Percentiles rank a stretch among this genome's conserved stretches.
These are phyloP conservation scores for Diospyros lotus DNA, from an alignment of 148 eudicot species.

Conservation along the genomic window DNA sequence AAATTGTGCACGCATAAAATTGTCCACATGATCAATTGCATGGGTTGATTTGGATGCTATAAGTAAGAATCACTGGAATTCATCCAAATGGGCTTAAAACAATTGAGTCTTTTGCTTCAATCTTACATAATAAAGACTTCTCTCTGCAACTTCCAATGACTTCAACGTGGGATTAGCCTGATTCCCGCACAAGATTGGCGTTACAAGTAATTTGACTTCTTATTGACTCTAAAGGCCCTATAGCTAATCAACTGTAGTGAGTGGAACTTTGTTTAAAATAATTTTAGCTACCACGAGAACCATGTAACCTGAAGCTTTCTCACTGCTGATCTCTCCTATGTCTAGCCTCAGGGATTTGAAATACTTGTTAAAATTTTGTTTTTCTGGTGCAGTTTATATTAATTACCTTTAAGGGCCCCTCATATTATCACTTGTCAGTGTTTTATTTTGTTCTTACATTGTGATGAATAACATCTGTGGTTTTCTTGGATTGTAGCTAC, in stretches of 20 bases:
- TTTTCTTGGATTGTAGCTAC: slow-evolving; percentile 38
- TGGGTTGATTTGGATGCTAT: no score
- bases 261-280: neutral
- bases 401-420: neutral
- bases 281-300: neutral
- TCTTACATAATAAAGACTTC: no score
- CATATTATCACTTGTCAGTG: neutral
- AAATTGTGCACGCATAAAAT: no score
- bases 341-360: neutral
- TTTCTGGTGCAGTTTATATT: neutral
- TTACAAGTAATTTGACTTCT: no score
- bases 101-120: no score
- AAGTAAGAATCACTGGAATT: no score
- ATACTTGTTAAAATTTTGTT: neutral
- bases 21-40: no score
- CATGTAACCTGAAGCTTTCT: neutral
- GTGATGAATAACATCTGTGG: slow-evolving; percentile 6
- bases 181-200: no score
- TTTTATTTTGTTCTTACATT: slow-evolving; percentile 7
- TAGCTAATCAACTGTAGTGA: neutral
- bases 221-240: no score
- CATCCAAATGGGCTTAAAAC: no score
- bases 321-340: neutral
- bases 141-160: no score
- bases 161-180: no score